Evolutionary conservation across 441 rosid species (phyloP), one percentile per base, ranked within the genome.

Genomic region (Pelargonium citronellum): DNA sequence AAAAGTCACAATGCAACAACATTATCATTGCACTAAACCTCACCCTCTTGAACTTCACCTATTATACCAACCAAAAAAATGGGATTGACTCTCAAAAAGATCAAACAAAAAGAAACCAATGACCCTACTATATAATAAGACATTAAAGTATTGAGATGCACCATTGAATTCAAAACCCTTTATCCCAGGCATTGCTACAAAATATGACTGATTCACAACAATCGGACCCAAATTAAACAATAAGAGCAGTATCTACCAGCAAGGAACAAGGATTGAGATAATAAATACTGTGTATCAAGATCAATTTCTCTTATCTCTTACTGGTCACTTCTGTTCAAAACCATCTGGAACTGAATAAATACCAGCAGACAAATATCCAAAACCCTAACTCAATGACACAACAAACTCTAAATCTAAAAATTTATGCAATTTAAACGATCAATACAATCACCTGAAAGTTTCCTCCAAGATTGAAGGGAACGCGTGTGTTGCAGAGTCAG

Each of bases 401-500:
- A 15, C 7, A 0, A 70, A 6, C 17, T 19, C 16, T 30, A 15
- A 11, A 22, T 19, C 16, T 30, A 15, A 11, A 22, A 44, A 39
- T 61, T 67, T 17, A 17, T 24, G 39, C 12, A 34, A 68, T 58
- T 11, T 39, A 7, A 13, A 19, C 44, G 22, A 41, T 20, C 57
- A 44, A 69, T 9, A 58, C 49, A 15, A 19, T 66, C 58, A 89
- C 97, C 95, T 55, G 91, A 79, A 74, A 5, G 95, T 89, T 85
- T 93, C 97, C 83, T 93, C 92, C 39, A 88, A 72, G 71, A 88
- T 82, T 85, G 86, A 87, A 0, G 98, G 96, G 62, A 91, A 84
- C 75, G 87, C 82, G 53, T 89, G 88, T 64, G 82, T 89, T 0
- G 88, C 86, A 19, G 89, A 86, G 75, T 88, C 98, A 60, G 69